Conservation (phyloP, 768 basidiomycete species). For the Lentinula detonsa region DNA sequence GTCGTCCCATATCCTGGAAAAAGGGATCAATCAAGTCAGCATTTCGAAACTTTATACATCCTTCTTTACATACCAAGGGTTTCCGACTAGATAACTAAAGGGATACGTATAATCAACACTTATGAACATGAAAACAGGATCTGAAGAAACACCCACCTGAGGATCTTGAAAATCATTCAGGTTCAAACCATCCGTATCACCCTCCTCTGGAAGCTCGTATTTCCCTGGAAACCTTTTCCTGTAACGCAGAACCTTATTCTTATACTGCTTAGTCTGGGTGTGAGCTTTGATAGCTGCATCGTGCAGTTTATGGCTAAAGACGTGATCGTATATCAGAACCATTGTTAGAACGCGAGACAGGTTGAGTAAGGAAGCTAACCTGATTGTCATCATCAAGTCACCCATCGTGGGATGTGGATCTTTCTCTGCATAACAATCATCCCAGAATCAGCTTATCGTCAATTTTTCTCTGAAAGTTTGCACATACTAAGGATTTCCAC, state of each 20-base stretch:
- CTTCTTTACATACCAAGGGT: not conserved
- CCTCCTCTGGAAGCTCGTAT: not conserved
- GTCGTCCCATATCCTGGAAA: not conserved
- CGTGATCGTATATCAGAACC: not conserved
- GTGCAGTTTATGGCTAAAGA: conserved; percentile 1
- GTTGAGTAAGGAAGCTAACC: not conserved
- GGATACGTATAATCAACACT: not conserved
- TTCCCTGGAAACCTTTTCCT: not conserved
- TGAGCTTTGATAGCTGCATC: not conserved
- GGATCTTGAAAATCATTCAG: conserved; percentile 6
- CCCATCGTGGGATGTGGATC: conserved; percentile 4
- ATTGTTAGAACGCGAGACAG: not conserved
- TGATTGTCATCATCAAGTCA: conserved; percentile 2
- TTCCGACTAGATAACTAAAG: not conserved
- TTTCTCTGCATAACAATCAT: not conserved
- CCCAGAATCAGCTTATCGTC: not conserved
- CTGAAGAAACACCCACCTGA: not conserved
- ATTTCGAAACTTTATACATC: not conserved
- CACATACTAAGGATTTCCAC: conserved; percentile 4
- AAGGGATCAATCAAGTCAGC: not conserved
- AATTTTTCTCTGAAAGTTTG: too few species aligned
- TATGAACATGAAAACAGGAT: too few species aligned
- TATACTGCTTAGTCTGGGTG: not conserved
- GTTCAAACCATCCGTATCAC: conserved; percentile 5
- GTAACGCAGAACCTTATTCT: not conserved